A percentile compares a stretch with the other conserved stretches of the same genome.
These are phyloP conservation scores for Pseudocercospora eumusae DNA, from an alignment of 2,329 filamentous ascomycete genomes.

Conservation along the genomic window DNA sequence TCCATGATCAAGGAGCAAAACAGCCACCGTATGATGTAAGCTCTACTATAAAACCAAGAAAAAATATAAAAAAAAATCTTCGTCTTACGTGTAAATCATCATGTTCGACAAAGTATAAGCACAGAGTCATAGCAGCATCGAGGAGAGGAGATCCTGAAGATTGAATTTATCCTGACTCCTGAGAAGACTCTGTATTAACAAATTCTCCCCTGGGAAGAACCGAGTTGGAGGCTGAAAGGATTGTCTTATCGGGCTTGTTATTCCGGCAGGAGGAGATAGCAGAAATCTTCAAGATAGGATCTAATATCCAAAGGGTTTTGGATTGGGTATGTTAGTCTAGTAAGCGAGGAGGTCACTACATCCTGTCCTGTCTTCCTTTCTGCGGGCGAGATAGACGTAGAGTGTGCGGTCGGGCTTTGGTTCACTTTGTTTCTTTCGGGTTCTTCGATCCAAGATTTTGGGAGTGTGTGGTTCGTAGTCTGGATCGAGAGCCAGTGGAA, in stretches of 20 bases:
- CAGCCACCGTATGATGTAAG: no score
- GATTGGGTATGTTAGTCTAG: constrained; percentile 25
- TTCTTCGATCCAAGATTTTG: constrained; percentile 52
- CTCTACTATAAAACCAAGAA: no score
- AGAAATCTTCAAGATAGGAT: constrained; percentile 51
- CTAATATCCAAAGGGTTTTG: constrained; percentile 40
- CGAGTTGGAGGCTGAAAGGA: constrained; percentile 50
- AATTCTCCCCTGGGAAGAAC: constrained; percentile 23
- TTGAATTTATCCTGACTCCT: constrained; percentile 59
- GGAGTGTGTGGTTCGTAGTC: constrained; percentile 56
- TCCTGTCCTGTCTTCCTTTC: no score
- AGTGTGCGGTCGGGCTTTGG: constrained; percentile 51
- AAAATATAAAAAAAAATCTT: no score
- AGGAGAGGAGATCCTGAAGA: constrained; percentile 62
- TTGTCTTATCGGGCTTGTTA: no score
- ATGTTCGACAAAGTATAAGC: constrained; percentile 63
- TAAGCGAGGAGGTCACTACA: constrained; percentile 45
- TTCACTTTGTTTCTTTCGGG: constrained; percentile 56
- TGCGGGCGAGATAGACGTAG: no score
- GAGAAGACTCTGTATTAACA: no score
- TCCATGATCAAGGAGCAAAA: no score
- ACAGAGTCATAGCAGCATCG: constrained; percentile 55
- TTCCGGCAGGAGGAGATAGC: no score
- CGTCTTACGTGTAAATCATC: constrained; percentile 68
- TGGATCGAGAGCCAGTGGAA: constrained; percentile 60